Base-by-base conservation (phyloP, 164 flowering plant species). In the Stephania japonica region DNA sequence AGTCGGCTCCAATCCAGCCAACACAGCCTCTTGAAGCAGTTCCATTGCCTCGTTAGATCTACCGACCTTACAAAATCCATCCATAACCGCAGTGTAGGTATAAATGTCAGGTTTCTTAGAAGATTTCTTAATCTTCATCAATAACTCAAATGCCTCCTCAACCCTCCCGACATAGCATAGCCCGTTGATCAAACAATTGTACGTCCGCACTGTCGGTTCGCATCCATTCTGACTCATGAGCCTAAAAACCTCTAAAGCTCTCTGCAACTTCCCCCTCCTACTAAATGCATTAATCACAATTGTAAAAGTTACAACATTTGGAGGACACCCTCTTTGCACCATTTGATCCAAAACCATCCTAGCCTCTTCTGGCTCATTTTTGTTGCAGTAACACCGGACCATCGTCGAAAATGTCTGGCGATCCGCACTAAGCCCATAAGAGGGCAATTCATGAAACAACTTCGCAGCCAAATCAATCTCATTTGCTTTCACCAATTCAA, bases 61-160 rank as follows among this genome's bases (percentile, higher is more conserved):
- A 65, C 97, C 97, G 71, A 94, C 97, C 76, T 88, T 92, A 67
- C 99, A 89, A n/a, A 91, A 86, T 19, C 96, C 99, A 84, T 92
- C 88, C 95, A 91, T 93, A 41, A 91, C 82, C 1, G 85, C 85
- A 9, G 91, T 93, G 71, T 82, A 94, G 0, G 91, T 84, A 73
- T 89, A 92, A 64, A 92, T 83, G 56, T 92, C 95, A 0, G 90
- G 92, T 38, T 82, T 83, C 21, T 75, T 56, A 11, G 71, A 71
- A 42, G 79, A 77, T 53, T 83, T 78, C 84, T 91, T 90, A 50
- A 94, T 81, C 13, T 78, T 75, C 75, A 21, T 67, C 80, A 90
- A 73, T 76, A 92, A 56, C 0, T 86, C 87, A 83, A 68, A 76
- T 7, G 97, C 95, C 72, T 89, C 90, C 78, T 94, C 95, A 27